Conservation (phyloP, 1,284 basidiomycete species). For the Rhodotorula sp. region DNA sequence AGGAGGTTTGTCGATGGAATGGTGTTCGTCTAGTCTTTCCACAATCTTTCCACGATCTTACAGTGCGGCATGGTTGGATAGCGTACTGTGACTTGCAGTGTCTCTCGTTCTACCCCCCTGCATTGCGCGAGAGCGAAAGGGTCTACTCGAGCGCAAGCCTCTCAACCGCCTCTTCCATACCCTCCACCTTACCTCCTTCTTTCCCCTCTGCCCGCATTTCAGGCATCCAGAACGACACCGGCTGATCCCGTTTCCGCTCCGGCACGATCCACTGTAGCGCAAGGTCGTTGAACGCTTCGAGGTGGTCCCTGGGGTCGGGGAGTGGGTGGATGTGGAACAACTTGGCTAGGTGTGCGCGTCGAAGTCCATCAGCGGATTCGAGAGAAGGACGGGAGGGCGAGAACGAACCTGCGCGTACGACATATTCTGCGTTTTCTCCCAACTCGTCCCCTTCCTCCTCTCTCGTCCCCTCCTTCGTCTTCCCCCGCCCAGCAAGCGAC, state of each 20-base stretch:
- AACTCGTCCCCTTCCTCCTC: constrained; percentile 7
- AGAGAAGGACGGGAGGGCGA: not conserved
- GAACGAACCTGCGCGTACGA: constrained; percentile 17
- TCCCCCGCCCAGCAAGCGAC: not conserved
- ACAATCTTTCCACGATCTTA: not conserved
- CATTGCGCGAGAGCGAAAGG: too few species aligned
- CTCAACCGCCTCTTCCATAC: not conserved
- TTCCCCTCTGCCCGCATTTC: not conserved
- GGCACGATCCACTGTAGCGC: constrained; percentile 32
- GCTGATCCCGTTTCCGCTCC: not conserved
- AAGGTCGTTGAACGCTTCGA: constrained; percentile 40
- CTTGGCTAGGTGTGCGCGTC: constrained; percentile 1
- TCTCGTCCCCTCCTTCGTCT: not conserved
- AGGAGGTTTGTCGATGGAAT: not conserved
- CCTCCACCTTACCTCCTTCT: not conserved
- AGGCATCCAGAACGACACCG: not conserved
- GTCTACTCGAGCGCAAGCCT: not conserved
- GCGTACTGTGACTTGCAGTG: too few species aligned
- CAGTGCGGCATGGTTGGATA: too few species aligned
- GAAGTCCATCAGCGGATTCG: too few species aligned
- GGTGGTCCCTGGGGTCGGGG: constrained; percentile 27
- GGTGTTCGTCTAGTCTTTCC: not conserved
- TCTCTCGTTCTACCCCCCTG: too few species aligned
- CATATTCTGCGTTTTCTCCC: constrained; percentile 13
- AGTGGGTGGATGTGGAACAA: constrained; percentile 28